A percentile compares a stretch with the other conserved stretches of the same genome.
These are phyloP conservation scores for Brassica juncea DNA, from an alignment of 345 rosid species.

Conservation along the genomic window DNA sequence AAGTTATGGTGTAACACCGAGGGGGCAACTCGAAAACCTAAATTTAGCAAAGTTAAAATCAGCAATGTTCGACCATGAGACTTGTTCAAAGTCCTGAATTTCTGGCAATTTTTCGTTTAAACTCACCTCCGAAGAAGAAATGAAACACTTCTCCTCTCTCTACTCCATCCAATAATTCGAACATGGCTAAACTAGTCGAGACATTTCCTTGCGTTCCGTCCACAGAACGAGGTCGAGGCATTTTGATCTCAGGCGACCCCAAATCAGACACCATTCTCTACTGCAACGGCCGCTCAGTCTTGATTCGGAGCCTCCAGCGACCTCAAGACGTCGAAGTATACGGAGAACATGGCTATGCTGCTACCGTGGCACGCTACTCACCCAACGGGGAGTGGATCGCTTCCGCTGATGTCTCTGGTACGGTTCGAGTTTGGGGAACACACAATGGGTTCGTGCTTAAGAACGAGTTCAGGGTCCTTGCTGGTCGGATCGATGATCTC, in stretches of 20 bases:
- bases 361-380: constrained; percentile 87
- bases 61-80: constrained; percentile 3
- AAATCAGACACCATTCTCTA: constrained; percentile 73
- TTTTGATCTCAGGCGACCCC: constrained; percentile 73
- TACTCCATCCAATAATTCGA: neutral
- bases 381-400: constrained; percentile 99
- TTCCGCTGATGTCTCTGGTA: constrained; percentile 85
- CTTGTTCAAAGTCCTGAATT: constrained; percentile 28
- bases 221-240: constrained; percentile 91
- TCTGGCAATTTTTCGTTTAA: neutral
- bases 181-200: constrained; percentile 62
- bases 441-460: constrained; percentile 79
- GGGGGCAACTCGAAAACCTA: neutral
- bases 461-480: constrained; percentile 84
- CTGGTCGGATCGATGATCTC: constrained; percentile 92
- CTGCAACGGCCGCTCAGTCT: constrained; percentile 78
- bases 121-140: constrained; percentile 1
- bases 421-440: constrained; percentile 93
- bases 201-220: constrained; percentile 83
- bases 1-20: neutral
- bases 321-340: constrained; percentile 78
- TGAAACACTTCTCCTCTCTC: neutral
- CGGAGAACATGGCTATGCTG: constrained; percentile 89
- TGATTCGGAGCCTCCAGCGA: constrained; percentile 65
- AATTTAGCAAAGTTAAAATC: constrained; percentile 3